Conservation (phyloP, 1,139 yeast genomes). For the Pneumocystis oryctolagi region DNA sequence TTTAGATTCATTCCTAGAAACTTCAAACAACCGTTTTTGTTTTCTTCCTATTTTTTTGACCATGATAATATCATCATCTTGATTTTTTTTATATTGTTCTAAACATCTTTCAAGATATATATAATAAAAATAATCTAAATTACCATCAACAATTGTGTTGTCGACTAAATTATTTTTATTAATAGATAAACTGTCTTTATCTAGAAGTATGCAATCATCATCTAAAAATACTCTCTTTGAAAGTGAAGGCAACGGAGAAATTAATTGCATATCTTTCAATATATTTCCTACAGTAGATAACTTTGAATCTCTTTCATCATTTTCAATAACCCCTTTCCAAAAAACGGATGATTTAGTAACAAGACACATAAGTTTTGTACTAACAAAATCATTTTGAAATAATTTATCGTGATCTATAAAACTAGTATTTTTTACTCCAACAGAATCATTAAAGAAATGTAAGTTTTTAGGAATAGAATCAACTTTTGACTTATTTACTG, state of each 20-base stretch:
- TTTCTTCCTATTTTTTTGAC: neutral
- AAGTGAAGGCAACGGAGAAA: neutral
- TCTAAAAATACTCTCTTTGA: neutral
- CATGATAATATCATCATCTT: neutral
- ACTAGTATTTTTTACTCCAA: neutral
- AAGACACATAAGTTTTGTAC: neutral
- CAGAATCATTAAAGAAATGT: neutral
- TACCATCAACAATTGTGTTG: neutral
- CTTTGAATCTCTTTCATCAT: neutral
- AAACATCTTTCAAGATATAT: neutral
- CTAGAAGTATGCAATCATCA: neutral
- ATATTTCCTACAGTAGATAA: neutral
- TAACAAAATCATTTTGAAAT: neutral
- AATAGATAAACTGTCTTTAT: neutral
- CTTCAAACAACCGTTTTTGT: neutral
- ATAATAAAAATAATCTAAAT: neutral
- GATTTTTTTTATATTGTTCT: neutral
- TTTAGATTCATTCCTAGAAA: neutral
- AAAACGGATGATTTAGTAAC: neutral
- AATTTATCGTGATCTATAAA: neutral
- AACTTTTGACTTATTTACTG: neutral
- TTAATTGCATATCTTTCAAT: neutral
- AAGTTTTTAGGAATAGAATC: neutral
- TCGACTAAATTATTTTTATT: neutral
- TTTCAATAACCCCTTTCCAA: neutral